These are phyloP conservation scores for Orbilia ellipsospora DNA, from an alignment of 2,329 filamentous ascomycete genomes.

Conservation along the genomic window DNA sequence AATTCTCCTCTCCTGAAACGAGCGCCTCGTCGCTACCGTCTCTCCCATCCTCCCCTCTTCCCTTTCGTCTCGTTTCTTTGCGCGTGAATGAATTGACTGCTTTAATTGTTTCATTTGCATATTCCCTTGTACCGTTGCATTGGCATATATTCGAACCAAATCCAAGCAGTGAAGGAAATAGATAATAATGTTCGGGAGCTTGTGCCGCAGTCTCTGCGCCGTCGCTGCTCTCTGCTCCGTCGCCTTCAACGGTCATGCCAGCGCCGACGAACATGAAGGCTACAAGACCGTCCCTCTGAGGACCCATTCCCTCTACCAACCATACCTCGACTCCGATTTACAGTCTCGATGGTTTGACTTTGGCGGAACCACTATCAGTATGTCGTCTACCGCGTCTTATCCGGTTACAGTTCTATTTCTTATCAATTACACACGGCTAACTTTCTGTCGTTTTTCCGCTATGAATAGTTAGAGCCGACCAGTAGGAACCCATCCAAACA, in stretches of 20 bases:
- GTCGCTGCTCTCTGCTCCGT: conserved; percentile 45
- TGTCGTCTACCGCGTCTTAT: conserved; percentile 62
- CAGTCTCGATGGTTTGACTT: conserved; percentile 99
- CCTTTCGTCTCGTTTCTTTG: conserved; percentile 15
- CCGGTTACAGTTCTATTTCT: neutral
- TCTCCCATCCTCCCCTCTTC: no score
- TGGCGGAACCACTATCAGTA: conserved; percentile 86
- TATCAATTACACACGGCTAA: conserved; percentile 12
- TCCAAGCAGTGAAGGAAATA: neutral
- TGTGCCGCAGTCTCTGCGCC: conserved; percentile 52
- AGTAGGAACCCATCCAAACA: conserved; percentile 62
- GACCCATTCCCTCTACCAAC: conserved; percentile 85
- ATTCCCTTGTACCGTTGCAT: neutral
- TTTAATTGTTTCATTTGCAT: neutral
- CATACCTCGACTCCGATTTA: conserved; percentile 97
- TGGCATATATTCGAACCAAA: neutral
- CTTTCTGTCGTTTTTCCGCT: conserved; percentile 2
- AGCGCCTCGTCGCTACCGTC: no score
- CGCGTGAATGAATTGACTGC: neutral
- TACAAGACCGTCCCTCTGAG: conserved; percentile 70
- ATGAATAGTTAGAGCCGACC: conserved; percentile 68
- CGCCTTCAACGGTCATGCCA: conserved; percentile 65
- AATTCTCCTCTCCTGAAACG: neutral
- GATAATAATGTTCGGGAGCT: conserved; percentile 37
- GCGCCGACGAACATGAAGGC: conserved; percentile 65